phyloP scores from a whole-genome alignment of 345 rosid genomes.

The Carallia pectinifolia region DNA sequence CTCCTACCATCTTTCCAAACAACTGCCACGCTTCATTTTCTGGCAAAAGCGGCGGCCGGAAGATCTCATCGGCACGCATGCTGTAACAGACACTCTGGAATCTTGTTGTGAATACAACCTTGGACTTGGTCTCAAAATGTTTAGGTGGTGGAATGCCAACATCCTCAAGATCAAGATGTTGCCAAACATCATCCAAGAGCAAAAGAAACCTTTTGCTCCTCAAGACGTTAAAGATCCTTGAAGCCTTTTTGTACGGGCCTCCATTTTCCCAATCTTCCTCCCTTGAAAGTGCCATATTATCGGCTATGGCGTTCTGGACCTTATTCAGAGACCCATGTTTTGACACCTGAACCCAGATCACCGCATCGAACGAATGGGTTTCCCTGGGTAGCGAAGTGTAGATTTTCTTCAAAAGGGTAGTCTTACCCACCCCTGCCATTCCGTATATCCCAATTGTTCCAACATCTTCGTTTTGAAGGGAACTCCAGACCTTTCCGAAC shows the following conservation, averaged over 20 bases:
- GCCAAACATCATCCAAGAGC: constrained; percentile 28
- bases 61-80: constrained; percentile 14
- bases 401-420: constrained; percentile 12
- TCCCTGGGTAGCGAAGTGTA: neutral
- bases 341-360: constrained; percentile 9
- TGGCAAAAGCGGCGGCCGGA: constrained; percentile 14
- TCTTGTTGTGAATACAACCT: constrained; percentile 23
- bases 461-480: neutral
- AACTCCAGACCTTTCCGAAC: neutral
- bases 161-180: constrained; percentile 6
- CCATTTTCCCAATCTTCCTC: neutral
- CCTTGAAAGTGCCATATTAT: neutral
- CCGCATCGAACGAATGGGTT: neutral
- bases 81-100: constrained; percentile 6
- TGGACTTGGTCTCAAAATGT: constrained; percentile 9
- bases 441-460: constrained; percentile 14
- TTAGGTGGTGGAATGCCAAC: constrained; percentile 17
- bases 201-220: constrained; percentile 11
- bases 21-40: constrained; percentile 6
- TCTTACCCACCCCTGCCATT: constrained; percentile 23
- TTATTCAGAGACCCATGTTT: neutral
- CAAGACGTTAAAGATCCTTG: neutral
- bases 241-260: constrained; percentile 3
- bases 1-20: constrained; percentile 14
- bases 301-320: constrained; percentile 5